Percentiles rank a stretch among this genome's conserved stretches.
Conservation (phyloP, 805 yeast species). For the Teunomyces gatunensis region DNA sequence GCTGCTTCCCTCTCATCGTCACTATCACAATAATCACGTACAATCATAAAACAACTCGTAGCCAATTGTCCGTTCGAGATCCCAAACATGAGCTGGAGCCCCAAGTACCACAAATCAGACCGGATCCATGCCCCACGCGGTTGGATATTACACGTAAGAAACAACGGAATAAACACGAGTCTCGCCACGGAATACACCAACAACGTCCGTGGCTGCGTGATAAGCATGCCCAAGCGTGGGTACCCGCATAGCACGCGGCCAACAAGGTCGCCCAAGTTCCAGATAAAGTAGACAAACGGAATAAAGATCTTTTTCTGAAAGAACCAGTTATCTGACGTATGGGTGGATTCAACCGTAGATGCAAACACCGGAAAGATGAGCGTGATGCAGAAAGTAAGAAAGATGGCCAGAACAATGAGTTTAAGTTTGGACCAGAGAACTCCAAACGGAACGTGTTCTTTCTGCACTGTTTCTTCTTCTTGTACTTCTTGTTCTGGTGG, state of each 20-base stretch:
- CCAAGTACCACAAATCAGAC: conserved; percentile 66
- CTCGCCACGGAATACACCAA: conserved; percentile 57
- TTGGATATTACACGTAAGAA: conserved; percentile 63
- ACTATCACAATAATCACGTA: conserved; percentile 55
- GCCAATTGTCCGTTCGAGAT: conserved; percentile 83
- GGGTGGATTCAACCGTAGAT: conserved; percentile 54
- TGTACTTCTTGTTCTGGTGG: too few relatives aligned
- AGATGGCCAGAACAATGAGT: conserved; percentile 65
- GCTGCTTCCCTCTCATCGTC: conserved; percentile 84
- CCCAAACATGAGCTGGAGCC: conserved; percentile 77
- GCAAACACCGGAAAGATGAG: conserved; percentile 90
- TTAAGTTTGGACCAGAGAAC: conserved; percentile 62
- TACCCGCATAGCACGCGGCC: conserved; percentile 72
- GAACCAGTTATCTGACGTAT: conserved; percentile 32
- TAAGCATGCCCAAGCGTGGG: conserved; percentile 27
- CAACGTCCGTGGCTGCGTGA: conserved; percentile 43
- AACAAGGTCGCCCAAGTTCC: conserved; percentile 87
- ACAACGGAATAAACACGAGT: conserved; percentile 63
- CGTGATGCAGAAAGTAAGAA: conserved; percentile 70
- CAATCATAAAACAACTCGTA: conserved; percentile 76
- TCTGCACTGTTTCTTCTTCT: conserved; percentile 12
- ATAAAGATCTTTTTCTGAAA: conserved; percentile 51
- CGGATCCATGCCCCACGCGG: conserved; percentile 40
- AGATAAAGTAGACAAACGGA: conserved; percentile 75
- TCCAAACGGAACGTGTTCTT: conserved; percentile 53